Conservation (phyloP, 768 basidiomycete genomes). For the Termitomyces sp. region DNA sequence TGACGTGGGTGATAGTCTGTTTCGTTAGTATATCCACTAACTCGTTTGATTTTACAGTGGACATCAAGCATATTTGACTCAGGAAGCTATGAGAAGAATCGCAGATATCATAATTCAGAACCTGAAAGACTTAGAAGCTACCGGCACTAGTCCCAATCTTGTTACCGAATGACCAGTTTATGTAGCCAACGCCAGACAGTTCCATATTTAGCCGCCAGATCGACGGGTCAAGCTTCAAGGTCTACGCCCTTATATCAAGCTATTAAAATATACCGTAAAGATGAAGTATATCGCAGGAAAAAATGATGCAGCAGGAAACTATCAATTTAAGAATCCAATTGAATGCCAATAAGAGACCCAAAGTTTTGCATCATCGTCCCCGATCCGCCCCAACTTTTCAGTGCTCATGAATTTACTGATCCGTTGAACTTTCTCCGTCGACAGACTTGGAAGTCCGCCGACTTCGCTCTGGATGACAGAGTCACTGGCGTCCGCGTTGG, state of each 20-base stretch:
- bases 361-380: not conserved
- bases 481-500: slow-evolving; percentile 1
- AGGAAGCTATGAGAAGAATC: slow-evolving; percentile 36
- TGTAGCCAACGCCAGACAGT: not conserved
- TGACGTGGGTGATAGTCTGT: slow-evolving; percentile 27
- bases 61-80: slow-evolving; percentile 40
- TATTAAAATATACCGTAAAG: too few species aligned
- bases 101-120: slow-evolving; percentile 37
- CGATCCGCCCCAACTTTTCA: not conserved
- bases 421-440: not conserved
- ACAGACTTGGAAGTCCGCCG: slow-evolving; percentile 3
- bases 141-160: slow-evolving; percentile 28
- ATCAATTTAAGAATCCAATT: not conserved
- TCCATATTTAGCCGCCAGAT: not conserved
- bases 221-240: not conserved
- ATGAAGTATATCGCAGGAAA: too few species aligned
- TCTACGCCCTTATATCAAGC: too few species aligned
- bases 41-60: slow-evolving; percentile 22
- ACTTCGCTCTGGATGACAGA: not conserved
- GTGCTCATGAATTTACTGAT: not conserved
- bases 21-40: not conserved
- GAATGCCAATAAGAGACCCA: slow-evolving; percentile 12
- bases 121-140: slow-evolving; percentile 27
- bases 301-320: not conserved
- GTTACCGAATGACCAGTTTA: slow-evolving; percentile 18